These are phyloP conservation scores for Phytophthora sp. DNA, from an alignment of 352 stramenopile genomes.

Conservation along the genomic window DNA sequence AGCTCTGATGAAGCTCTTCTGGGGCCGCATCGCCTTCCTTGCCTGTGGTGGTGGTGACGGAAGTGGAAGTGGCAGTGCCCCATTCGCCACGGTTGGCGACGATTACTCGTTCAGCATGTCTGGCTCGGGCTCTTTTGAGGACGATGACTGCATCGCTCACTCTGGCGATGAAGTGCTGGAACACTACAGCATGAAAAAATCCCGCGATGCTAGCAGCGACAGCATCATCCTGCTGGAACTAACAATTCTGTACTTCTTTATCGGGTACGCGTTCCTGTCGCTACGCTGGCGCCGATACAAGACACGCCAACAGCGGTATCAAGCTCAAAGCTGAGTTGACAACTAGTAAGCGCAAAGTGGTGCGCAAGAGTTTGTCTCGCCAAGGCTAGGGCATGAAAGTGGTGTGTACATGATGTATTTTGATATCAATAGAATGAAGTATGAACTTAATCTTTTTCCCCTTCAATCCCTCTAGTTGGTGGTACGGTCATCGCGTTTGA, in stretches of 20 bases:
- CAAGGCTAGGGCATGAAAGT: background rate
- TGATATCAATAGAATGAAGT: background rate
- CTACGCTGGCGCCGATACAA: slow-evolving; percentile 41
- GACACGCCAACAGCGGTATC: slow-evolving; percentile 10
- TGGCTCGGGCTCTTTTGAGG: slow-evolving; percentile 17
- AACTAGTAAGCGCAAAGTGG: slow-evolving; percentile 4
- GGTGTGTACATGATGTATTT: background rate
- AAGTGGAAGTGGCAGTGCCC: slow-evolving; percentile 19
- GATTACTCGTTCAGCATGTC: slow-evolving; percentile 26
- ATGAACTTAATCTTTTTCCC: too few species aligned
- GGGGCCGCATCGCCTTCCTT: slow-evolving; percentile 32
- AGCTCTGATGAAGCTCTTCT: slow-evolving; percentile 50
- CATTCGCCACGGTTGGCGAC: slow-evolving; percentile 25
- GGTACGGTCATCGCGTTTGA: too few species aligned
- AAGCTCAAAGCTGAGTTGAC: background rate
- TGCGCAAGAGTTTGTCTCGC: background rate
- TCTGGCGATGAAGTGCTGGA: slow-evolving; percentile 52
- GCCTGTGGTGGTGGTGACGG: slow-evolving; percentile 21
- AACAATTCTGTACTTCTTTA: slow-evolving; percentile 37
- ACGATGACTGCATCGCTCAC: slow-evolving; percentile 41
- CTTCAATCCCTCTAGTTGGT: too few species aligned
- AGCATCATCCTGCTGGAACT: slow-evolving; percentile 50
- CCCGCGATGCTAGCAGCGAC: slow-evolving; percentile 33
- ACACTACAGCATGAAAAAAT: slow-evolving; percentile 52
- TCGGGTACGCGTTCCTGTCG: slow-evolving; percentile 42